A percentile compares a stretch with the other conserved stretches of the same genome.
Conservation (phyloP, 2,329 filamentous ascomycete species). For the Clathrospora elynae region DNA sequence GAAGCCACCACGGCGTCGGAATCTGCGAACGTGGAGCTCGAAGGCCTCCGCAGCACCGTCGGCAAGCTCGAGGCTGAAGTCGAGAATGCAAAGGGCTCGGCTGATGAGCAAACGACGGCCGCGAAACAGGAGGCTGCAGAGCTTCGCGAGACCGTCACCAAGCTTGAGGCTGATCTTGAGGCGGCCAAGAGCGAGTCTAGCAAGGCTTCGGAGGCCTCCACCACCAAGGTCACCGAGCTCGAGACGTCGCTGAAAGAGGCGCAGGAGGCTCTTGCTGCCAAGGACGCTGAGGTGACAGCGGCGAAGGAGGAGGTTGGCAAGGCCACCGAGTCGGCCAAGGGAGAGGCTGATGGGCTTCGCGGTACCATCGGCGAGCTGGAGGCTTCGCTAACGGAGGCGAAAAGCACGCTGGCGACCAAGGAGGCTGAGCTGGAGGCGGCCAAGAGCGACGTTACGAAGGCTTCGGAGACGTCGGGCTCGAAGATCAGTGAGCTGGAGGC, state of each 20-base stretch:
- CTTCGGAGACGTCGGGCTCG: constrained; percentile 17
- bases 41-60: constrained; percentile 30
- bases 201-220: constrained; percentile 27
- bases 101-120: constrained; percentile 17
- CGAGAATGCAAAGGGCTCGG: constrained; percentile 23
- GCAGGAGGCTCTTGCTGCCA: constrained; percentile 24
- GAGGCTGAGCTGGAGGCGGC: constrained; percentile 17
- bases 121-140: constrained; percentile 21
- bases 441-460: constrained; percentile 16
- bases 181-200: constrained; percentile 19
- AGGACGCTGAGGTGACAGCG: constrained; percentile 30
- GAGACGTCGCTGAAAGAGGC: constrained; percentile 27
- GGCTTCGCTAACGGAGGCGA: constrained; percentile 6
- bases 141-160: constrained; percentile 17
- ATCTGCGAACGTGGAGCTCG: constrained; percentile 32
- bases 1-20: constrained; percentile 21
- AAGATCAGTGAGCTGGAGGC: constrained; percentile 32
- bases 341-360: constrained; percentile 10
- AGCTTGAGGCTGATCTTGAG: constrained; percentile 24
- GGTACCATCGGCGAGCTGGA: constrained; percentile 23
- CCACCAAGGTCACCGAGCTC: constrained; percentile 33
- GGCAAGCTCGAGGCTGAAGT: constrained; percentile 33
- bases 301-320: constrained; percentile 23
- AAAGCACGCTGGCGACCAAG: not conserved
- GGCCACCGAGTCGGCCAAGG: constrained; percentile 18